phyloP scores from a whole-genome alignment of 495 filamentous ascomycete genomes.

The Ramalina intermedia region DNA sequence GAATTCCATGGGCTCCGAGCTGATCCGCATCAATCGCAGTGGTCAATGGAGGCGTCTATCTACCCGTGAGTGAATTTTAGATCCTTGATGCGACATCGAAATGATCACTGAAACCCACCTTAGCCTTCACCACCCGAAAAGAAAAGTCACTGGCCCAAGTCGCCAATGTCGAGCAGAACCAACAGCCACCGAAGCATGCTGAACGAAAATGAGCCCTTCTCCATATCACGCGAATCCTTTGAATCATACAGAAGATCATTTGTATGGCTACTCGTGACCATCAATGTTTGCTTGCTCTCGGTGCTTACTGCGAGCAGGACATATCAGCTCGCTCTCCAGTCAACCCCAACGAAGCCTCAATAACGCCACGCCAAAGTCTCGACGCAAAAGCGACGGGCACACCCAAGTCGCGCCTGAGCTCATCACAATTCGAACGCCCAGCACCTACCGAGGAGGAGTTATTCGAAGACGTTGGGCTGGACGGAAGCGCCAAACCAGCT shows the following conservation, averaged over 20 bases:
- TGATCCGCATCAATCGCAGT: constrained; percentile 37
- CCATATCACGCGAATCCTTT: constrained; percentile 93
- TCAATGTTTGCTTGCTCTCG: neutral
- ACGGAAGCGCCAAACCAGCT: constrained; percentile 13
- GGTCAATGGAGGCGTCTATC: constrained; percentile 91
- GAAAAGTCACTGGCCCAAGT: constrained; percentile 68
- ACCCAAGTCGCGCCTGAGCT: constrained; percentile 35
- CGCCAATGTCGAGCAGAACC: constrained; percentile 45
- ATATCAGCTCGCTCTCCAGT: constrained; percentile 83
- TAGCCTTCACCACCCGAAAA: constrained; percentile 87
- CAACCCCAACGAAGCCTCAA: constrained; percentile 33
- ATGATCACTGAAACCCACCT: neutral
- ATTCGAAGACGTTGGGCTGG: constrained; percentile 85
- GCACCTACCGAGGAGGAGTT: constrained; percentile 53
- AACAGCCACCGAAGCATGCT: constrained; percentile 58
- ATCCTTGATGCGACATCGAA: constrained; percentile 8
- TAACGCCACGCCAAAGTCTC: constrained; percentile 56
- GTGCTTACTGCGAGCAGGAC: constrained; percentile 41
- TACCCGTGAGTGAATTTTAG: constrained; percentile 49
- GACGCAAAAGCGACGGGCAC: constrained; percentile 54
- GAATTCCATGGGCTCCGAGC: neutral
- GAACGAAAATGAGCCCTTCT: constrained; percentile 81
- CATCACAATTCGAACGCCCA: constrained; percentile 32
- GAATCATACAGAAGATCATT: constrained; percentile 96
- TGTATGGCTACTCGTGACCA: constrained; percentile 38